Base-by-base conservation (phyloP, 225 moss, liverwort and hornwort genomes). In the Pseudisothecium myosuroides region DNA sequence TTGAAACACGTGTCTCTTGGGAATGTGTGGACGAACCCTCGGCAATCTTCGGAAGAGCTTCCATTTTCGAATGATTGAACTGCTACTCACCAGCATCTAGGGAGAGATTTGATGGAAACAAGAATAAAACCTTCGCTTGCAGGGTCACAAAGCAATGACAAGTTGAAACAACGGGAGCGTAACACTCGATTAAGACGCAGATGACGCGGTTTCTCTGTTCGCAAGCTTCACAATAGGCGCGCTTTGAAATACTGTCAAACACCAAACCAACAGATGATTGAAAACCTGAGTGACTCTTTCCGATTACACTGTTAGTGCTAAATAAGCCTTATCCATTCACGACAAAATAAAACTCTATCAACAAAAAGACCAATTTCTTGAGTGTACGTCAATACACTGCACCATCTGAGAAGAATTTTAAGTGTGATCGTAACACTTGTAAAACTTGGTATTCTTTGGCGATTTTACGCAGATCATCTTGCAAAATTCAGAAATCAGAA, bases 21-120 rank as follows among this genome's bases (percentile, higher is more conserved):
- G 87, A 83, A 59, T 56, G 28, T 76, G 72, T 59, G 81, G 91
- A 88, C 18, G 86, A 93, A 85, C 80, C 81, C 84, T 94, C 94
- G 55, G 81, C 93, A 91, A 94, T 94, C 81, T 90, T 62, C 63
- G 83, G 10, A 56, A 93, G 90, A 64, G 85, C 92, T 88, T 94
- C 94, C 94, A 94, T 94, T 92, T 89, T 83, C 87, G 76, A 81
- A 74, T 36, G 59, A 80, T 67, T 86, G 66, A 64, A 55, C 52
- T 92, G 88, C 64, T 83, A 91, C 88, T 88, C 90, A 94, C 90
- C 88, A 85, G 88, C 91, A 90, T 90, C 90, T 85, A 91, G 63
- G 88, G 55, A 80, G 75, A 80, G 89, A 78, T 78, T 58, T 71
- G 76, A 39, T 28, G 36, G 55, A 81, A 54, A 85, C 84, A 76